Conservation (phyloP, 768 basidiomycete genomes). For the Hydnum rufescens region DNA sequence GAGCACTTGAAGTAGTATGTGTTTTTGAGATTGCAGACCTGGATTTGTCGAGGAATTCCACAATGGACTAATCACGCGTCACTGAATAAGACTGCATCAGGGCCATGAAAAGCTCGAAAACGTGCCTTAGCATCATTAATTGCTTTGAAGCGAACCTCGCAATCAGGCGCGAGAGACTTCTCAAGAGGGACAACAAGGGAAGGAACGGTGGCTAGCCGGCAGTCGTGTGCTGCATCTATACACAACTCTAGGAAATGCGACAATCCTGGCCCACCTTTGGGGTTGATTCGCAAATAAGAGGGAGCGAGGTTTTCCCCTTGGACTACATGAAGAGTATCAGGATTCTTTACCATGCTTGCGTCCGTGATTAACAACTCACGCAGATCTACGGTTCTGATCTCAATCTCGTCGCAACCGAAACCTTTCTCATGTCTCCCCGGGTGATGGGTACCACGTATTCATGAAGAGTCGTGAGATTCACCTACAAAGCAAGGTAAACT, state of each 20-base stretch:
- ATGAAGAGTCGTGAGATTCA: too few species aligned
- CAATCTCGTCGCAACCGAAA: conserved; percentile 57
- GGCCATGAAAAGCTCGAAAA: conserved; percentile 7
- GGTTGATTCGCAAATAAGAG: conserved; percentile 57
- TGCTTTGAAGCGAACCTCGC: conserved; percentile 65
- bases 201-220: conserved; percentile 45
- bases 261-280: conserved; percentile 31
- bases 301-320: conserved; percentile 66
- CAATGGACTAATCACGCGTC: too few species aligned
- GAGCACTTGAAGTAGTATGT: conserved; percentile 47
- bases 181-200: conserved; percentile 69
- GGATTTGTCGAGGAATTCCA: conserved; percentile 69
- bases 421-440: too few species aligned
- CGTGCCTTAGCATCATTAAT: conserved; percentile 52
- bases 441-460: too few species aligned
- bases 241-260: neutral
- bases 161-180: conserved; percentile 45
- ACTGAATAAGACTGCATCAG: too few species aligned
- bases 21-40: conserved; percentile 48
- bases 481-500: too few species aligned
- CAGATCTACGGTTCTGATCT: conserved; percentile 47
- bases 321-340: conserved; percentile 21
- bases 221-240: neutral
- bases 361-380: conserved; percentile 19
- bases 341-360: too few species aligned